phyloP scores from a whole-genome alignment of 768 basidiomycete genomes.

The Basidioascus undulatus region DNA sequence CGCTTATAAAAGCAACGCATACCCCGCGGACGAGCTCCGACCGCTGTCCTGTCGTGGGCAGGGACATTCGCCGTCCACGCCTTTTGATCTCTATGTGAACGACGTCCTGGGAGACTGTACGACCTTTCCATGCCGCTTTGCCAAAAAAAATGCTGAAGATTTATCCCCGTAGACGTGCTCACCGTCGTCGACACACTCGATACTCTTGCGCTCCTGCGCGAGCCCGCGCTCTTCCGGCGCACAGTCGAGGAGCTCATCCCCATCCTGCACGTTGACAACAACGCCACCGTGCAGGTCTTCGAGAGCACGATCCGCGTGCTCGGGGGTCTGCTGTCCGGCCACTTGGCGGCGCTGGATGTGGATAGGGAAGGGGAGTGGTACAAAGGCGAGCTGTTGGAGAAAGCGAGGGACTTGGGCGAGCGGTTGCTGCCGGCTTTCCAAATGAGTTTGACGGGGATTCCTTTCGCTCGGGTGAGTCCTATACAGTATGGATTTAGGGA shows the following conservation, averaged over 20 bases:
- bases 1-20: constrained; percentile 4
- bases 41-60: constrained; percentile 66
- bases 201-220: constrained; percentile 59
- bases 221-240: constrained; percentile 51
- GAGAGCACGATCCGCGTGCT: constrained; percentile 87
- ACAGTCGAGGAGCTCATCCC: constrained; percentile 60
- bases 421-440: constrained; percentile 69
- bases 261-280: constrained; percentile 71
- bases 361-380: constrained; percentile 70
- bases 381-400: constrained; percentile 36
- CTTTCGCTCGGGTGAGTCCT: constrained; percentile 51
- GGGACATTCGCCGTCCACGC: constrained; percentile 25
- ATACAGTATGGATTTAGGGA: neutral
- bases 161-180: constrained; percentile 20
- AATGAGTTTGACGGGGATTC: constrained; percentile 67
- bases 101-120: constrained; percentile 93
- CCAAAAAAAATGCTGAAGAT: too few species aligned
- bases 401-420: constrained; percentile 70
- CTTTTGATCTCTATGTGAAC: constrained; percentile 40
- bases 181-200: constrained; percentile 39
- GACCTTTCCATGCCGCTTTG: constrained; percentile 63
- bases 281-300: constrained; percentile 93
- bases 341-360: constrained; percentile 39
- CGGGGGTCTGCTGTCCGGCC: constrained; percentile 39
- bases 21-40: constrained; percentile 33